Evolutionary conservation across 2,329 filamentous ascomycete genomes (phyloP), one percentile per base, ranked within the genome.

Genomic region (Macroventuria anomochaeta): DNA sequence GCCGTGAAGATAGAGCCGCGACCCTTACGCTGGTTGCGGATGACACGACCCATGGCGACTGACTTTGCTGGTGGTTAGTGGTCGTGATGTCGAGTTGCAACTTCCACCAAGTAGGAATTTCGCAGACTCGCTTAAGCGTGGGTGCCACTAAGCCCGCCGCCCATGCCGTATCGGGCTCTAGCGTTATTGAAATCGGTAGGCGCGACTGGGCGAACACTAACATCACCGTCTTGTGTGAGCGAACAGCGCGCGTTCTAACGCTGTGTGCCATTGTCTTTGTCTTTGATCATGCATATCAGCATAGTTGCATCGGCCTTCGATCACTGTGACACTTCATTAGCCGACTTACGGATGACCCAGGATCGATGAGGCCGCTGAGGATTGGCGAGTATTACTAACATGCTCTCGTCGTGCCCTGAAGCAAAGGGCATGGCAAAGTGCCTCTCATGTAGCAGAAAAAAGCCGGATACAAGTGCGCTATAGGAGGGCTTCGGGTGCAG

Each of bases 1-100:
- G 83, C 83, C 76, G 84, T 89, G 83, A 90, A 90, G 81, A 90
- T 89, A 70, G 85, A 88, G 79, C 88, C 88, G 80, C 88, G 87
- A 79, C 88, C 74, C 68, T 76, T 76, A 79, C 86, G 86, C 84
- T 90, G 88, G 80, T 90, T 90, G 76, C 87, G 83, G 77, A 89
- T 89, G 74, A 89, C 87, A 78, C 87, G 83, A 85, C 85, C 85
- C 85, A 74, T 74, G 65, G 68, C 70, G 70, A 72, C 70, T 40
- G 65, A 63, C 70, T 65, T 67, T 73, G 37, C 42, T 53, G 49
- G 37, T 53, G 50, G 50, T 53, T 53, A 47, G 69, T 66, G 64
- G 44, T 48, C 46, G 46, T n/a, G 38, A 39, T 39, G 29, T 41
- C 38, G 46, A 40, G 36, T 26, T 29, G 18, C 18, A 48, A 40